These are phyloP conservation scores for Mycena capillaripes DNA, from an alignment of 768 basidiomycete species.

Conservation along the genomic window DNA sequence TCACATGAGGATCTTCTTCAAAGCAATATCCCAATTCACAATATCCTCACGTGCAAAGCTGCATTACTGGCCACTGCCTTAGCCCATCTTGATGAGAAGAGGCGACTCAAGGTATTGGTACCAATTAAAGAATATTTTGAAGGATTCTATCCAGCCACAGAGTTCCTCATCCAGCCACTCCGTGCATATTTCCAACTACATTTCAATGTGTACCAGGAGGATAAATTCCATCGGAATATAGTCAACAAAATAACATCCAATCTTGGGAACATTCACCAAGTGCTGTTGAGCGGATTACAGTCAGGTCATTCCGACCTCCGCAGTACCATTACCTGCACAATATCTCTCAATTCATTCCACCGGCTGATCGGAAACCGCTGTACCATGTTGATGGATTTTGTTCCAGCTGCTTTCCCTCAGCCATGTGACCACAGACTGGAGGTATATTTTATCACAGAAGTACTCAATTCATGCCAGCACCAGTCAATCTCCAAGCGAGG, in stretches of 20 bases:
- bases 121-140: no score
- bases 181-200: neutral
- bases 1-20: no score
- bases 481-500: neutral
- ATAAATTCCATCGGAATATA: neutral
- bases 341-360: neutral
- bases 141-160: no score
- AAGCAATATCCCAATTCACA: no score
- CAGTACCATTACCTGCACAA: neutral
- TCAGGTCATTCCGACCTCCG: neutral
- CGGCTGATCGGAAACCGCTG: neutral
- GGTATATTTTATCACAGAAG: neutral
- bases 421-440: neutral
- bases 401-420: neutral
- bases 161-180: no score
- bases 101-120: no score
- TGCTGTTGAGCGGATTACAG: neutral
- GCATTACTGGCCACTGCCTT: no score
- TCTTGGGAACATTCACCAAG: neutral
- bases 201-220: no score
- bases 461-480: no score
- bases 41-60: no score
- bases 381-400: neutral
- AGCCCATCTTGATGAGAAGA: no score
- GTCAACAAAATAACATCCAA: neutral